These are phyloP conservation scores for Cicer chorassanicum DNA, from an alignment of 306 rosid species.

Conservation along the genomic window DNA sequence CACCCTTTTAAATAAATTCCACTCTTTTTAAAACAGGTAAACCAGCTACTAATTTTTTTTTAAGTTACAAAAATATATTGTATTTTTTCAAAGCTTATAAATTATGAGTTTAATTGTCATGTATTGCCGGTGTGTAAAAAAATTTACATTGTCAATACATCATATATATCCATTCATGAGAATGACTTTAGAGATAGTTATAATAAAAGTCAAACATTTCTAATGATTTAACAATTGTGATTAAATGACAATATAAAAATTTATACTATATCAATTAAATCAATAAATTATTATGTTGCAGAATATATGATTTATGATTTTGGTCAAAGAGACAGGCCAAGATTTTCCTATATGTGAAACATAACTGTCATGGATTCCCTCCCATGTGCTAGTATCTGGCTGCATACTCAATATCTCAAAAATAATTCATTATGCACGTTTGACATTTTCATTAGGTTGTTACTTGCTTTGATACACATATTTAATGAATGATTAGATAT, in stretches of 20 bases:
- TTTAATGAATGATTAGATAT: neutral
- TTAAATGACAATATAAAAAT: no score
- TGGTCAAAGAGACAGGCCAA: conserved; percentile 60
- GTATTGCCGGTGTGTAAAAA: no score
- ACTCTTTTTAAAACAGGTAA: neutral
- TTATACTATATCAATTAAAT: neutral
- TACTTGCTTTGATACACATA: neutral
- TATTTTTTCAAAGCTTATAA: neutral
- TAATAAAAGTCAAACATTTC: no score
- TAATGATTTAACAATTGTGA: no score
- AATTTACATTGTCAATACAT: no score
- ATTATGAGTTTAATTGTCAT: no score
- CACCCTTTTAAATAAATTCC: neutral
- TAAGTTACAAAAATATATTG: neutral
- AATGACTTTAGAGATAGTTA: no score
- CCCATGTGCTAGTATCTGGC: conserved; percentile 64
- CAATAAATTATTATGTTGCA: neutral
- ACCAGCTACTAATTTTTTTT: neutral
- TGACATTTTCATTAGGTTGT: conserved; percentile 42
- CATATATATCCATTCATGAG: no score
- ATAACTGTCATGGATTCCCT: conserved; percentile 58
- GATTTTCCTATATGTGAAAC: conserved; percentile 50
- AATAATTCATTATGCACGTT: conserved; percentile 42
- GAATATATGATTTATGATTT: conserved; percentile 8
- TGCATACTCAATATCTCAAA: conserved; percentile 17